Percentiles rank a stretch among this genome's conserved stretches.
Evolutionary conservation across 176 grass and related monocot species (phyloP).

Genomic region (Aegilops longissima): DNA sequence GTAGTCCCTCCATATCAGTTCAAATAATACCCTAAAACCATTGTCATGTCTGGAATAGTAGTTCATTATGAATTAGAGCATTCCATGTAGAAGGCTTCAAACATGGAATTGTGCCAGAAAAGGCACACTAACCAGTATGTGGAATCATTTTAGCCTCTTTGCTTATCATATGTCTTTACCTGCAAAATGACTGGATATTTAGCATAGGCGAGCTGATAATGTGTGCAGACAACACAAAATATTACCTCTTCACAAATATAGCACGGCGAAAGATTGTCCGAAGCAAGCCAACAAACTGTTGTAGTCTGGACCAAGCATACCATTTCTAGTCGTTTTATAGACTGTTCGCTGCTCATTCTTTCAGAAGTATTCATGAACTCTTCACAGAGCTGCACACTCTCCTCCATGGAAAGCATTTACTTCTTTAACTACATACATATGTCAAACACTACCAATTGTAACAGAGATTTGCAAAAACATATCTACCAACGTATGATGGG

Average conservation of each 20-base stretch:
- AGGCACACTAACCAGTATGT: neutral
- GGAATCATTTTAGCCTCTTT: no score
- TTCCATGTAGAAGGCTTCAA: neutral
- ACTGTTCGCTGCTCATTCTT: slow-evolving; percentile 75
- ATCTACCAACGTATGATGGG: slow-evolving; percentile 2
- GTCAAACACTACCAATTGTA: neutral
- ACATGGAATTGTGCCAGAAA: neutral
- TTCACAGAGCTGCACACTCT: slow-evolving; percentile 65
- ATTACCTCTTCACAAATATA: slow-evolving; percentile 20
- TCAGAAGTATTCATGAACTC: slow-evolving; percentile 90
- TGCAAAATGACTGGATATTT: no score
- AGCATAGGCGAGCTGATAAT: no score
- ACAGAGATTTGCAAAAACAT: slow-evolving; percentile 23
- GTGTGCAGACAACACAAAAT: neutral
- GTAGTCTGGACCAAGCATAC: slow-evolving; percentile 87
- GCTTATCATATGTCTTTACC: no score
- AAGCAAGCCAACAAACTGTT: slow-evolving; percentile 92
- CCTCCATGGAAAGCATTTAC: slow-evolving; percentile 72
- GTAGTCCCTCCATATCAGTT: no score
- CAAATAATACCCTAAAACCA: neutral
- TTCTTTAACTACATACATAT: slow-evolving; percentile 49
- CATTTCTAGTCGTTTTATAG: slow-evolving; percentile 91
- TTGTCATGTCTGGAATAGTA: neutral
- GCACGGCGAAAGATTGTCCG: slow-evolving; percentile 59
- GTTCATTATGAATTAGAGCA: neutral